These are phyloP conservation scores for Borovskyia barvae DNA, from an alignment of 208 protist genomes.

Conservation along the genomic window DNA sequence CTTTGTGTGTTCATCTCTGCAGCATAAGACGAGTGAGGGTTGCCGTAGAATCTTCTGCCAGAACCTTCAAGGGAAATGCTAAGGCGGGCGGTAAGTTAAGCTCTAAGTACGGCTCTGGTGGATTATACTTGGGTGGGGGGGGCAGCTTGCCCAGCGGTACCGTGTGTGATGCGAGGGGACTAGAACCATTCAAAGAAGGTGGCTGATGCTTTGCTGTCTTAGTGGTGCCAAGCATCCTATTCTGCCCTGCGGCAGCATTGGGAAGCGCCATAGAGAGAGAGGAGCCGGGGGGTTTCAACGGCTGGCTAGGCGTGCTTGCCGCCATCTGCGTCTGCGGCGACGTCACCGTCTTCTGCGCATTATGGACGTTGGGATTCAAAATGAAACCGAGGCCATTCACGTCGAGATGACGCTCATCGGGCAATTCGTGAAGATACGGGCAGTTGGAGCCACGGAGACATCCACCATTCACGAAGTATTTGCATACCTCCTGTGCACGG, in stretches of 20 bases:
- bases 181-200: constrained; percentile 12
- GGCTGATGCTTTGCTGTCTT: constrained; percentile 33
- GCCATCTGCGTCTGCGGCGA: constrained; percentile 26
- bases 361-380: constrained; percentile 87
- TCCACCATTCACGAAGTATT: constrained; percentile 88
- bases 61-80: constrained; percentile 65
- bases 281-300: constrained; percentile 21
- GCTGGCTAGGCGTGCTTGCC: constrained; percentile 11
- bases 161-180: constrained; percentile 21
- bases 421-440: constrained; percentile 84
- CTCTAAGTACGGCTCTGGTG: constrained; percentile 85
- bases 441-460: constrained; percentile 77
- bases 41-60: constrained; percentile 42
- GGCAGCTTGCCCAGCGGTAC: constrained; percentile 28
- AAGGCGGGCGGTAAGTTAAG: constrained; percentile 82
- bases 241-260: constrained; percentile 12
- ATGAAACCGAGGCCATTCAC: constrained; percentile 87
- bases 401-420: constrained; percentile 87
- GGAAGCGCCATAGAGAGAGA: constrained; percentile 44
- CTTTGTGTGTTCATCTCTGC: constrained; percentile 36
- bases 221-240: constrained; percentile 11
- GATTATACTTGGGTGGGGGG: constrained; percentile 71
- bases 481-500: constrained; percentile 82
- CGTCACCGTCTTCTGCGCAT: constrained; percentile 80
- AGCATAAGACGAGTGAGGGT: constrained; percentile 52